Conservation (phyloP, 2,329 filamentous ascomycete genomes). For the Blastomyces silverae region DNA sequence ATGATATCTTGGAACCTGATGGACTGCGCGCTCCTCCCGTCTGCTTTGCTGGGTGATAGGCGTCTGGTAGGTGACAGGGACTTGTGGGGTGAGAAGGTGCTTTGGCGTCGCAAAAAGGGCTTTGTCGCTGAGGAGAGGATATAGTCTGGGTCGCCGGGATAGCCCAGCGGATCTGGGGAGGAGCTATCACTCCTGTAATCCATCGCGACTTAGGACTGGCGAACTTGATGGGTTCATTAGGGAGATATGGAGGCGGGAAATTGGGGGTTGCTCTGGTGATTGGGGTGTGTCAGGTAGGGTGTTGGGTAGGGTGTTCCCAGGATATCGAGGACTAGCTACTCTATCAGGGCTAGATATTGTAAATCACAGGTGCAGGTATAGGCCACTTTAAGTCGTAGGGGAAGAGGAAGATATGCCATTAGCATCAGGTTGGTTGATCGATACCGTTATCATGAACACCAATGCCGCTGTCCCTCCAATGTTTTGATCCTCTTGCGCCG, state of each 20-base stretch:
- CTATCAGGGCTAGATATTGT: neutral
- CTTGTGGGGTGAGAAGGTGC: conserved; percentile 36
- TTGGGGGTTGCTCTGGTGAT: neutral
- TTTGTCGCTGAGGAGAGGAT: conserved; percentile 39
- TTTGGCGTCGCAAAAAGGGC: conserved; percentile 35
- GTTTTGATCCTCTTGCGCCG: neutral
- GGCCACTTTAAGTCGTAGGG: neutral
- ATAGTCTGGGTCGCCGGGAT: conserved; percentile 39
- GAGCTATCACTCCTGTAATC: conserved; percentile 35
- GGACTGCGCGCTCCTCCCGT: conserved; percentile 33
- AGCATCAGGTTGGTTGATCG: neutral
- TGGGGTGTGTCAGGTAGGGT: neutral
- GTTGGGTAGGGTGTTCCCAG: neutral
- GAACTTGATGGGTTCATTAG: conserved; percentile 6
- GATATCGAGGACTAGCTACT: neutral
- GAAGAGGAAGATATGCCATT: neutral
- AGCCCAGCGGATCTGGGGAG: conserved; percentile 40
- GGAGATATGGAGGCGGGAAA: neutral
- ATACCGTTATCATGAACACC: neutral
- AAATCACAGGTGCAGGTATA: neutral
- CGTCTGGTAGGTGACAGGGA: conserved; percentile 33
- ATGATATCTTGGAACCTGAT: conserved; percentile 40
- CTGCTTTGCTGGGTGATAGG: conserved; percentile 16
- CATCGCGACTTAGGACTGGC: conserved; percentile 22
- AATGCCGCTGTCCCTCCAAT: neutral